Base-by-base conservation (phyloP, 805 yeast genomes). In the Wickerhamiella sergipiensis region DNA sequence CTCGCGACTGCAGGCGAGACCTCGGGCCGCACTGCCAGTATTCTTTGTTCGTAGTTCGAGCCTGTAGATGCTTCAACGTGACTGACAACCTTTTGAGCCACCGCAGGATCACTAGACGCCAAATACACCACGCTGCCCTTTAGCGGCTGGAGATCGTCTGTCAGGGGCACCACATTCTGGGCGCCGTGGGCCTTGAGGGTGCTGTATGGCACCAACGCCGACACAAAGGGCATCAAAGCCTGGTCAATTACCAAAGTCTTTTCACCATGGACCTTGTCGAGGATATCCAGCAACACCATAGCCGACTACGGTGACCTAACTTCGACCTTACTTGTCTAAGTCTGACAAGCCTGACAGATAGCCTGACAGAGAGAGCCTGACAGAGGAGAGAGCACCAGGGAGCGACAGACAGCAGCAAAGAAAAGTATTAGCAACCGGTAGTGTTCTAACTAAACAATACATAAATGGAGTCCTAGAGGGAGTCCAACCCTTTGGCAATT, bases 181-280 rank as follows among this genome's bases (percentile, higher is more conserved):
- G 82, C 75, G 49, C 79, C 80, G 39, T 65, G 68, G 39, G 69
- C 68, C 57, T 77, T 77, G 29, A 82, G 68, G 7, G 64, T 61
- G 50, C 76, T 72, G 61, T 80, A 81, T 10, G 82, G 77, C 12
- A 80, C 73, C 36, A 81, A 65, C 38, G 68, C 68, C 59, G 83
- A 78, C 51, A 82, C 64, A 12, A 75, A 59, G 0, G 75, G 66
- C 2, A 82, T 70, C 39, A 81, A 59, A 3, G 64, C 59, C 31
- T 68, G 67, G 53, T 81, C 82, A 33, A 79, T 62, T 15, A 73
- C 57, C 50, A 75, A 48, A 17, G 47, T 45, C 24, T 45, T 45
- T 17, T 22, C 23, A 36, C 47, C 47, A 18, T 10, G n/a, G 17
- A 64, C 63, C 6, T 59, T 51, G 48, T 64, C 67, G 15, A 64